Base-by-base conservation (phyloP, 1,284 basidiomycete genomes). In the Peniophora sp. region DNA sequence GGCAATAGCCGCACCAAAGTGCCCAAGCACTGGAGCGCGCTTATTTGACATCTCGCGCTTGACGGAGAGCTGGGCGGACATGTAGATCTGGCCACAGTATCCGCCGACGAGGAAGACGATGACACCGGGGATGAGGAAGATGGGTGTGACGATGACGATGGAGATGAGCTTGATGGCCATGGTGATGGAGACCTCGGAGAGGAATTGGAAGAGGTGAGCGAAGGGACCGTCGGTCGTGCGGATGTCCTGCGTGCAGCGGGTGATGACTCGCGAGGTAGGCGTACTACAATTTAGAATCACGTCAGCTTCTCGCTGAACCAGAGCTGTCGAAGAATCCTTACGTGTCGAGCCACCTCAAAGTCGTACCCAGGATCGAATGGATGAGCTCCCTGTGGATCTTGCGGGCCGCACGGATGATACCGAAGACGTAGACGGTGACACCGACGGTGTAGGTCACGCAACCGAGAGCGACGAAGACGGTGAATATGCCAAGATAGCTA, bases 31-130 rank as follows among this genome's bases (percentile, higher is more conserved):
- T 0, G 85, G 85, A 3, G 80, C 72, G 54, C 74, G 77, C 8
- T 81, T 77, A 63, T 85, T 86, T 38, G 77, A 80, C 81, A 82
- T 82, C 61, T 86, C 80, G n/a, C 83, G 74, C 60, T 90, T 91
- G 45, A 89, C 83, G 12, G 82, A 79, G 23, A 90, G 69, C 62
- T 91, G 88, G 16, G 82, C 81, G 58, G 79, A 79, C 59, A 90
- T 85, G 58, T 81, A 83, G 41, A 83, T 63, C 52, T 69, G 68
- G n/a, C 70, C 79, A 27, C 74, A 65, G 63, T 69, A 67, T 6
- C 63, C 72, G 20, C 79, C 81, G 5, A 78, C 17, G 2, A 65
- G 57, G 9, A 71, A 69, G 22, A 82, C 67, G 51, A 64, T 14
- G 12, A 69, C 47, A 10, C 70, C 70, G 3, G 73, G 73, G n/a